Conservation (phyloP, 2,329 filamentous ascomycete genomes). For the Cordyceps militaris region DNA sequence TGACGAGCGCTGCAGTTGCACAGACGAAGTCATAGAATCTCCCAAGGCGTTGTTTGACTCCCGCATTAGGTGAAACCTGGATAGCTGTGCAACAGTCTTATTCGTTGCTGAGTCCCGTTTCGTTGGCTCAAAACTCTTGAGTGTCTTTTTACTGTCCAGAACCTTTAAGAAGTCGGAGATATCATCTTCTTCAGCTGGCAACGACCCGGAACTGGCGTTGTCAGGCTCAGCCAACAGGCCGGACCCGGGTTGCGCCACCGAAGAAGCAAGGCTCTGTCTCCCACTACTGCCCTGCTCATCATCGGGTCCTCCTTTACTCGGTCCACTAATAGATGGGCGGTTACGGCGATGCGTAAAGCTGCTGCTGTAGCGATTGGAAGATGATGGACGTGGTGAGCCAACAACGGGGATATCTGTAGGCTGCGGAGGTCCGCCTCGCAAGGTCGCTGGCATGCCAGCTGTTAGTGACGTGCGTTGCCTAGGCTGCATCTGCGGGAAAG, state of each 20-base stretch:
- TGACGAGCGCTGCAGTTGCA: conserved; percentile 75
- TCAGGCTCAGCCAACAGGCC: conserved; percentile 68
- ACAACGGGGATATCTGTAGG: conserved; percentile 60
- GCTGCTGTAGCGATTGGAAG: conserved; percentile 82
- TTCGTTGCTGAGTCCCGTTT: conserved; percentile 65
- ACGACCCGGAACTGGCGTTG: conserved; percentile 58
- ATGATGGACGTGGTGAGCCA: conserved; percentile 70
- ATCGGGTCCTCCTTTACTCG: conserved; percentile 53
- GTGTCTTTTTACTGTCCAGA: conserved; percentile 80
- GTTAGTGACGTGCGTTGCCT: conserved; percentile 67
- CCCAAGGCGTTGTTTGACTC: conserved; percentile 85
- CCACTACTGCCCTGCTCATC: conserved; percentile 75
- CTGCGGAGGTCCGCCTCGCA: conserved; percentile 57
- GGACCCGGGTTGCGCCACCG: conserved; percentile 65
- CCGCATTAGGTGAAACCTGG: conserved; percentile 79
- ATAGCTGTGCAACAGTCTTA: conserved; percentile 70
- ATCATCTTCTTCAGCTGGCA: conserved; percentile 77
- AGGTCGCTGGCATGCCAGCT: conserved; percentile 66
- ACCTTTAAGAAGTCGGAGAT: conserved; percentile 90
- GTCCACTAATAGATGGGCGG: conserved; percentile 68
- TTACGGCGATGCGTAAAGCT: conserved; percentile 84
- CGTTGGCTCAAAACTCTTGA: conserved; percentile 66
- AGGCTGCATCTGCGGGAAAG: conserved; percentile 43
- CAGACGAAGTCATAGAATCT: conserved; percentile 87
- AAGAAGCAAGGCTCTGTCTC: conserved; percentile 68